Base-by-base conservation (phyloP, 225 moss, liverwort and hornwort species). In the Anthoceros angustus region DNA sequence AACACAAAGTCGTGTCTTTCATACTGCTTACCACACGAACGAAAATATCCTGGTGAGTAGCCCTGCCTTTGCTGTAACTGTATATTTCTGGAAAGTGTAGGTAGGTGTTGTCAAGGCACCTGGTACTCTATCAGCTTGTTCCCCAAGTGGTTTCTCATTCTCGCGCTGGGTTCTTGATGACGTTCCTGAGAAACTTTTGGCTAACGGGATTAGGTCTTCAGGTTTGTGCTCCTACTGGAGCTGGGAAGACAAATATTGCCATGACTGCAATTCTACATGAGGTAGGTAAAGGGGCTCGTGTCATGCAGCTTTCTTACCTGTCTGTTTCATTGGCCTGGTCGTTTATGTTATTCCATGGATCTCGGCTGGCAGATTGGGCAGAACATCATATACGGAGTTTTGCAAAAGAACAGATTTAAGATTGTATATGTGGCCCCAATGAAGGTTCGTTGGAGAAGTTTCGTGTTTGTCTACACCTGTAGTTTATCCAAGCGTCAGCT, bases 371-470 rank as follows among this genome's bases (percentile, higher is more conserved):
- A 95, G 92, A 78, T 92, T 62, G 78, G 81, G 63, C 87, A 98
- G 71, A 87, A 98, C 70, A 45, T 98, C 42, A 82, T 76, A 68
- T 84, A 80, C 62, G 98, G 92, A 48, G 83, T 92, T 48, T 71
- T 98, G 63, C 98, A 92, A 68, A 98, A 92, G 70, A 80, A 79
- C 67, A 89, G 92, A 42, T 98, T 98, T 18, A 98, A 98, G 77
- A 82, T 98, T 67, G 98, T 98, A n/a, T 98, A 98, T 63, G 92
- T 98, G 25, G 98, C 98, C 71, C 98, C 98, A n/a, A 98, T 98
- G 98, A 98, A 98, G 92, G 90, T 95, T 77, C 16, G n/a, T 70
- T 24, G 61, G 20, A 42, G 32, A 32, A 32, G 12, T 41, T 40
- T 16, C 20, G 55, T 62, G 68, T 38, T 55, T 55, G 38, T 32